phyloP scores from a whole-genome alignment of 345 rosid species.

The Cardamine chenopodiifolia region DNA sequence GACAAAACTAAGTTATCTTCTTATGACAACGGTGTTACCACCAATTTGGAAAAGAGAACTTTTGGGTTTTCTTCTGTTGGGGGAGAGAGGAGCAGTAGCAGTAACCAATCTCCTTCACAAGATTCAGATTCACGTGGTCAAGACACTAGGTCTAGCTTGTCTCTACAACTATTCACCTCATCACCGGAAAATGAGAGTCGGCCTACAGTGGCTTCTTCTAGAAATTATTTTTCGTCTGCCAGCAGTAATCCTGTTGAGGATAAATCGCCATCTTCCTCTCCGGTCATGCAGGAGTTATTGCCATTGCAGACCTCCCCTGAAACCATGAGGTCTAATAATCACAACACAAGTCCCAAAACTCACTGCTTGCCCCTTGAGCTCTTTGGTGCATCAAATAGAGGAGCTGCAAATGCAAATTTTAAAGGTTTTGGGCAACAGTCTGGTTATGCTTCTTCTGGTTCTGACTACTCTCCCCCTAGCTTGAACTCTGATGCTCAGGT shows the following conservation, averaged over 20 bases:
- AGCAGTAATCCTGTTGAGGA: slow-evolving; percentile 85
- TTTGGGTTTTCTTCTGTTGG: slow-evolving; percentile 52
- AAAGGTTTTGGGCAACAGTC: slow-evolving; percentile 61
- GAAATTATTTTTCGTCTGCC: slow-evolving; percentile 87
- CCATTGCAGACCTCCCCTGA: slow-evolving; percentile 70
- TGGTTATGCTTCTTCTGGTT: slow-evolving; percentile 88
- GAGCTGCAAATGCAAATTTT: slow-evolving; percentile 47
- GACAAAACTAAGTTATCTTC: slow-evolving; percentile 57
- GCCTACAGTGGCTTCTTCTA: slow-evolving; percentile 64
- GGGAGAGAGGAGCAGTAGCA: slow-evolving; percentile 71
- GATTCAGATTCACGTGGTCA: slow-evolving; percentile 72
- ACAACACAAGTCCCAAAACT: slow-evolving; percentile 49
- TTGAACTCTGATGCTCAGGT: slow-evolving; percentile 84
- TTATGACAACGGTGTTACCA: slow-evolving; percentile 47
- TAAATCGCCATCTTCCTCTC: slow-evolving; percentile 80
- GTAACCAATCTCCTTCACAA: slow-evolving; percentile 70
- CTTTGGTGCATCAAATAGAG: slow-evolving; percentile 59
- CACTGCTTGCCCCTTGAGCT: slow-evolving; percentile 68
- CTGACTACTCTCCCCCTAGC: slow-evolving; percentile 85
- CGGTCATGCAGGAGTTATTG: slow-evolving; percentile 67
- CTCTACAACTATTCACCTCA: slow-evolving; percentile 76
- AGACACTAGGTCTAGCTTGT: slow-evolving; percentile 61
- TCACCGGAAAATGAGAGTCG: slow-evolving; percentile 74
- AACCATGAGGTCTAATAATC: slow-evolving; percentile 55
- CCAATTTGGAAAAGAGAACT: slow-evolving; percentile 50